These are phyloP conservation scores for Tripterygium wilfordii DNA, from an alignment of 177 flowering plant species.

Conservation along the genomic window DNA sequence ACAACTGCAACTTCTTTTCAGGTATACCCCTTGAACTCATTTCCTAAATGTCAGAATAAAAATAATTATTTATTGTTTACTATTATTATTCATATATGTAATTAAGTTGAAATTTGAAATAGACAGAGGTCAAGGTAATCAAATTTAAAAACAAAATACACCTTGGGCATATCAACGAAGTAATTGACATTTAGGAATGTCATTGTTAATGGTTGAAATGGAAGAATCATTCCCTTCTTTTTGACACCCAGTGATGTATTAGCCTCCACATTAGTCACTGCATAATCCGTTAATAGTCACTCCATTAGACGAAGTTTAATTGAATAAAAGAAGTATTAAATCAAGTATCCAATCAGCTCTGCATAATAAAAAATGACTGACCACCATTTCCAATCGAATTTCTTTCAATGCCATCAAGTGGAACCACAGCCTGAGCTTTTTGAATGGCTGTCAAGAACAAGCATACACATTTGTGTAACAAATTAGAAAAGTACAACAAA, in stretches of 20 bases:
- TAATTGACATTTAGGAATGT: constrained; percentile 82
- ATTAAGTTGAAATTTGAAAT: too few relatives aligned
- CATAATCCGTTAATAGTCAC: constrained; percentile 1
- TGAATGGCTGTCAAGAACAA: constrained; percentile 44
- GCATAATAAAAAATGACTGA: constrained; percentile 13
- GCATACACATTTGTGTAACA: constrained; percentile 1
- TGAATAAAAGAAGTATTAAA: too few relatives aligned
- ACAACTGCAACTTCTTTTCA: constrained; percentile 65
- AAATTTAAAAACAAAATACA: constrained; percentile 14
- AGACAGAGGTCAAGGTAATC: too few relatives aligned
- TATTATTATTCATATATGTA: too few relatives aligned
- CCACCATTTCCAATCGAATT: constrained; percentile 17
- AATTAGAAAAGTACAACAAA: too few relatives aligned
- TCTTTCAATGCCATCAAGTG: constrained; percentile 30
- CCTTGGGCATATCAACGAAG: constrained; percentile 92
- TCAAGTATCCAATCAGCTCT: not conserved
- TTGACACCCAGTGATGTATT: too few relatives aligned
- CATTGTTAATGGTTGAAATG: constrained; percentile 79
- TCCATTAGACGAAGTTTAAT: too few relatives aligned
- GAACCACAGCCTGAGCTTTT: constrained; percentile 40
- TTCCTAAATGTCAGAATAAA: too few relatives aligned
- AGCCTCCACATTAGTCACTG: constrained; percentile 17
- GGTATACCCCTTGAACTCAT: constrained; percentile 57
- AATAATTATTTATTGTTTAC: too few relatives aligned
- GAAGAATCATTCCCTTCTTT: constrained; percentile 85